Conservation (phyloP, 192 early-diverging fungal genomes). For the Backusella luteola region DNA sequence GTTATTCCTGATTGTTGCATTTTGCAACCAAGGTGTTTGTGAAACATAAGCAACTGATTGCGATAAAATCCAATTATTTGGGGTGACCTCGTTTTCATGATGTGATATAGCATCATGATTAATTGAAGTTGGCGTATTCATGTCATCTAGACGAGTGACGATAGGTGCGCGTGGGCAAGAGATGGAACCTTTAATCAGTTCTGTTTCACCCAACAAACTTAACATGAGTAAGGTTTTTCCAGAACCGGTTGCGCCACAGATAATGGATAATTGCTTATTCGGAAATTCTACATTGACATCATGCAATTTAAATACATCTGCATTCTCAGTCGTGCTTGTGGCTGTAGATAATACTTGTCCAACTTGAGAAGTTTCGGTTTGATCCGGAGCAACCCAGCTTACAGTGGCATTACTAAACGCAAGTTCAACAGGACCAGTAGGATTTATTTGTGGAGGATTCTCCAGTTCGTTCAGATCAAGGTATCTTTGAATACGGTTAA, state of each 20-base stretch:
- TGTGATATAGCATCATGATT: constrained; percentile 9
- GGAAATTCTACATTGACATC: constrained; percentile 48
- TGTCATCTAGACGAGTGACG: background rate
- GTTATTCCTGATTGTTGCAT: constrained; percentile 75
- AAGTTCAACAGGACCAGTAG: constrained; percentile 18
- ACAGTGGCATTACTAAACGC: constrained; percentile 43
- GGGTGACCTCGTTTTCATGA: background rate
- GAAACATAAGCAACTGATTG: constrained; percentile 75
- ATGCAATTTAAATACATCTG: constrained; percentile 35
- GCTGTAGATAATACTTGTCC: no score
- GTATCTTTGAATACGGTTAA: constrained; percentile 42
- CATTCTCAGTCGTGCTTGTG: background rate
- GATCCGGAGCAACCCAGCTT: constrained; percentile 57
- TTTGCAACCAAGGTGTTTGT: constrained; percentile 66
- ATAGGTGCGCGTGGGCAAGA: constrained; percentile 33
- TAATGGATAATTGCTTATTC: constrained; percentile 41
- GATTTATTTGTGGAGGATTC: constrained; percentile 17
- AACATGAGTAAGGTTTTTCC: constrained; percentile 84
- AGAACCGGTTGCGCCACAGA: constrained; percentile 78
- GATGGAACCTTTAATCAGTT: constrained; percentile 25
- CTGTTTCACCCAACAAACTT: constrained; percentile 75
- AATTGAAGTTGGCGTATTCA: background rate
- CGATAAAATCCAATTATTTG: constrained; percentile 28
- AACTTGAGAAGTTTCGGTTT: constrained; percentile 9
- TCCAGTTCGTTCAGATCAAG: constrained; percentile 43